Percentiles rank a stretch among this genome's conserved stretches.
Conservation (phyloP, 2,329 filamentous ascomycete genomes). For the Phialophora chinensis region DNA sequence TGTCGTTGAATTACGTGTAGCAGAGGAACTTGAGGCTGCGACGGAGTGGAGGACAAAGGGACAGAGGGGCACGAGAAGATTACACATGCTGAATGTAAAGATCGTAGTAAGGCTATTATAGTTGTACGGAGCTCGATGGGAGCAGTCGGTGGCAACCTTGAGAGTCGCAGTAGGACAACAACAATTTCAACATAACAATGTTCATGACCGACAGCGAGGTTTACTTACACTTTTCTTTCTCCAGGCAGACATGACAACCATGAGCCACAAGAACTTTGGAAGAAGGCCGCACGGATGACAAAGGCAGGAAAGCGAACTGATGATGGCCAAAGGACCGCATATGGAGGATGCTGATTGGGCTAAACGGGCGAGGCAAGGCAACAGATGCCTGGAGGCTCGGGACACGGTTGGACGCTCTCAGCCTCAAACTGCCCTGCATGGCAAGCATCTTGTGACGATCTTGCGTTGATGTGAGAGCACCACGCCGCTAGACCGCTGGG, state of each 20-base stretch:
- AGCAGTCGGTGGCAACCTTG: background rate
- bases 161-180: background rate
- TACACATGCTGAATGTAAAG: constrained; percentile 21
- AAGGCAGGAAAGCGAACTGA: constrained; percentile 10
- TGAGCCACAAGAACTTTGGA: constrained; percentile 14
- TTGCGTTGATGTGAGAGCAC: background rate
- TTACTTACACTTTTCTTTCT: constrained; percentile 12
- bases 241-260: background rate
- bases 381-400: constrained; percentile 17
- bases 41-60: constrained; percentile 30
- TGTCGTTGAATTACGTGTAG: background rate
- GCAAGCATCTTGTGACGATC: background rate
- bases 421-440: constrained; percentile 9
- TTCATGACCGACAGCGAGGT: constrained; percentile 8
- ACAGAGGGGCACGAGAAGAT: constrained; percentile 27
- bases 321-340: constrained; percentile 5
- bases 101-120: constrained; percentile 15
- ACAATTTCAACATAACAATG: background rate
- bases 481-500: background rate
- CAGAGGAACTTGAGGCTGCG: constrained; percentile 4
- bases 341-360: constrained; percentile 17
- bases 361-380: constrained; percentile 15
- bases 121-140: background rate
- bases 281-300: constrained; percentile 3
- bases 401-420: background rate